Conservation (phyloP, 352 stramenopile genomes). For the Paralagenidium karlingii region DNA sequence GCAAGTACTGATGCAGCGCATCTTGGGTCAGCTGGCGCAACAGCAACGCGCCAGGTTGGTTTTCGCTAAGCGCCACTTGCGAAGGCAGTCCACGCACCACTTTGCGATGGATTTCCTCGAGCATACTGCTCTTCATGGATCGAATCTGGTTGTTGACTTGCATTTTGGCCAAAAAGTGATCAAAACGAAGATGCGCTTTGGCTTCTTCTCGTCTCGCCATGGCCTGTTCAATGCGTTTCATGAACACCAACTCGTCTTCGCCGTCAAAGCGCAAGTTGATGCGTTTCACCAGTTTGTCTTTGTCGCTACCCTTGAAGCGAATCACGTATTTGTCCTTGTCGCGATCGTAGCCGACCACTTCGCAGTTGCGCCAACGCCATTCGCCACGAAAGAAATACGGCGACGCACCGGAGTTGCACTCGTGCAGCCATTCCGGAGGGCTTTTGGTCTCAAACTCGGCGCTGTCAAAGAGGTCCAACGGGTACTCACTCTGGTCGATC, state of each 20-base stretch:
- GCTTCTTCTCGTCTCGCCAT: constrained; percentile 43
- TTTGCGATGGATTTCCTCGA: constrained; percentile 76
- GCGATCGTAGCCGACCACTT: constrained; percentile 48
- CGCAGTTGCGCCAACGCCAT: constrained; percentile 72
- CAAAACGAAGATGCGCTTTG: constrained; percentile 84
- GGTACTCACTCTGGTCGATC: constrained; percentile 86
- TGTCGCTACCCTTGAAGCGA: constrained; percentile 77
- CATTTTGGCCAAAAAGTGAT: constrained; percentile 73
- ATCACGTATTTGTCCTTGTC: constrained; percentile 61
- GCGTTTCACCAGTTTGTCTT: constrained; percentile 74
- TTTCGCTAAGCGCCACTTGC: constrained; percentile 41
- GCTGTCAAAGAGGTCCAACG: constrained; percentile 84
- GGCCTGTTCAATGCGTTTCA: constrained; percentile 59
- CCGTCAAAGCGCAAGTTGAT: constrained; percentile 89
- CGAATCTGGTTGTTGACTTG: constrained; percentile 60
- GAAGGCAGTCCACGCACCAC: constrained; percentile 72
- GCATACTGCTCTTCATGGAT: constrained; percentile 59
- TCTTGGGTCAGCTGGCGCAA: constrained; percentile 80
- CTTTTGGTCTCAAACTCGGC: constrained; percentile 67
- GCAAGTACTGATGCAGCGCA: constrained; percentile 82
- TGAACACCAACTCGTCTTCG: constrained; percentile 56
- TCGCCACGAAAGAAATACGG: constrained; percentile 79
- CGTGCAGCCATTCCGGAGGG: constrained; percentile 64
- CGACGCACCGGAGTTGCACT: constrained; percentile 26
- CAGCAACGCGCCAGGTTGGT: constrained; percentile 34